Conservation (phyloP, 352 stramenopile genomes). For the Phytophthora podocarpi region DNA sequence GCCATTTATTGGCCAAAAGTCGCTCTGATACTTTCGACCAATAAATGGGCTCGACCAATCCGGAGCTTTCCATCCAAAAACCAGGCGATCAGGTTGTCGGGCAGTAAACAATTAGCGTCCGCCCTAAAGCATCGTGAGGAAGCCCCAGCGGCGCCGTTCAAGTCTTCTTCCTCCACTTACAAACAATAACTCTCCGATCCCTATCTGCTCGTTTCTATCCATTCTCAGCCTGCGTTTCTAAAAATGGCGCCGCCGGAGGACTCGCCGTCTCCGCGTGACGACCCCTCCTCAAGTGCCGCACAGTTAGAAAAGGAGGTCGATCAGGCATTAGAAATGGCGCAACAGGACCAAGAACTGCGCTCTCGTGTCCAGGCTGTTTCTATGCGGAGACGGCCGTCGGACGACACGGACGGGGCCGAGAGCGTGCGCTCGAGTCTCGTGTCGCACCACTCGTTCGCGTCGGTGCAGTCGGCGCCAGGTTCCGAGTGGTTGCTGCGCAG, state of each 20-base stretch:
- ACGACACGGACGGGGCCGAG: constrained; percentile 34
- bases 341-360: constrained; percentile 37
- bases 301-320: constrained; percentile 20
- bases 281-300: neutral
- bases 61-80: too few relatives aligned
- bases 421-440: constrained; percentile 43
- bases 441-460: constrained; percentile 46
- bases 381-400: constrained; percentile 45
- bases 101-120: too few relatives aligned
- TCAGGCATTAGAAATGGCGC: constrained; percentile 12
- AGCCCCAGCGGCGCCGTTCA: too few relatives aligned
- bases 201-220: too few relatives aligned
- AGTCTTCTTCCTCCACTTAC: too few relatives aligned
- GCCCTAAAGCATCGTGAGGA: too few relatives aligned
- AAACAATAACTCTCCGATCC: too few relatives aligned
- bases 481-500: constrained; percentile 25
- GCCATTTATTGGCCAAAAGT: too few relatives aligned
- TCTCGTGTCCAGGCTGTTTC: constrained; percentile 59
- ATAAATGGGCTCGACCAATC: too few relatives aligned
- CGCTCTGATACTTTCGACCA: too few relatives aligned
- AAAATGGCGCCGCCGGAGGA: constrained; percentile 9
- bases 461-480: constrained; percentile 24
- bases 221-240: constrained; percentile 1
- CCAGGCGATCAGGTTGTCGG: too few relatives aligned
- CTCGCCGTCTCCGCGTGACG: too few relatives aligned